Conservation (phyloP, 192 early-diverging fungal species). For the Entomortierella chlamydospora region DNA sequence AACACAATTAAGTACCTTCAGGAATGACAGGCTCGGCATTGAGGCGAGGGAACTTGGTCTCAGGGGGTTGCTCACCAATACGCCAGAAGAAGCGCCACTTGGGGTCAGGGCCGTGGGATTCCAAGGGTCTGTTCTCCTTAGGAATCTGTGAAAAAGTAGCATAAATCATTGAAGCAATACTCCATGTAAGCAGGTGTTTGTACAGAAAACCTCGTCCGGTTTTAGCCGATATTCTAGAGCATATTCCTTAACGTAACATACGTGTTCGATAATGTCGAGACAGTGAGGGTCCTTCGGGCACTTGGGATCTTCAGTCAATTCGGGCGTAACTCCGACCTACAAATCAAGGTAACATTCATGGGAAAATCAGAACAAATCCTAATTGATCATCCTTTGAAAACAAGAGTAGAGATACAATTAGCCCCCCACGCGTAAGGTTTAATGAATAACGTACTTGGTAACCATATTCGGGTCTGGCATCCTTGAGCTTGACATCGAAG, state of each 20-base stretch:
- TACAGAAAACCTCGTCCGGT: not conserved
- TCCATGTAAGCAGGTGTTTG: not conserved
- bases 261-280: constrained; percentile 61
- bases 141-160: constrained; percentile 47
- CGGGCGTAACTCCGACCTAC: constrained; percentile 72
- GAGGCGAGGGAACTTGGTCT: constrained; percentile 69
- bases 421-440: no score
- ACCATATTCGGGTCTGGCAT: constrained; percentile 70
- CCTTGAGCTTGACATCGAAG: constrained; percentile 68
- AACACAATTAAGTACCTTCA: constrained; percentile 45
- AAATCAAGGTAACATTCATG: not conserved
- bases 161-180: not conserved
- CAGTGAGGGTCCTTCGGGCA: constrained; percentile 72
- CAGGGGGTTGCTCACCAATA: constrained; percentile 64
- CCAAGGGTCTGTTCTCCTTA: constrained; percentile 66
- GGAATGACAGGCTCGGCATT: constrained; percentile 76
- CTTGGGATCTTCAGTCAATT: constrained; percentile 72
- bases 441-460: constrained; percentile 55
- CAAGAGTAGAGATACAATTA: no score
- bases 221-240: not conserved
- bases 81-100: constrained; percentile 84
- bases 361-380: not conserved
- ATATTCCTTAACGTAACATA: constrained; percentile 7
- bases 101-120: constrained; percentile 67
- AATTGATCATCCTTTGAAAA: not conserved